These are phyloP conservation scores for Cryptococcus sp. DNA, from an alignment of 1,284 basidiomycete genomes.

Conservation along the genomic window DNA sequence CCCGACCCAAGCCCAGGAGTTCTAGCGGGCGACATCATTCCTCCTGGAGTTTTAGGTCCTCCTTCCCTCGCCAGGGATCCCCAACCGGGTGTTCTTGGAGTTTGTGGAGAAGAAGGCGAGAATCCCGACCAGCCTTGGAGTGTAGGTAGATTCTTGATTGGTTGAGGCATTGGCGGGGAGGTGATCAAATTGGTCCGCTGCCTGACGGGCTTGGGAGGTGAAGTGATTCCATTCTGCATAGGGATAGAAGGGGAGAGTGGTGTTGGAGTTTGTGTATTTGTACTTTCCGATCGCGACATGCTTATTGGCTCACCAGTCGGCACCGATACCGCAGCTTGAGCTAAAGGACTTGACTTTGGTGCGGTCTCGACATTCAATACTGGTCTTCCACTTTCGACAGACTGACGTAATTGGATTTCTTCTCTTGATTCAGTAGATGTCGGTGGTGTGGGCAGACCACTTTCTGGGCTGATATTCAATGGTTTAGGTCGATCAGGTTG, in stretches of 20 bases:
- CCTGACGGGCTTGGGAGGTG: background rate
- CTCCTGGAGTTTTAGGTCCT: conserved; percentile 27
- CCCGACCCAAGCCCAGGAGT: conserved; percentile 16
- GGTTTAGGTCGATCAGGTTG: background rate
- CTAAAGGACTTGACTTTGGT: too few species aligned
- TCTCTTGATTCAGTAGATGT: background rate
- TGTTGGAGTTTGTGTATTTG: too few species aligned
- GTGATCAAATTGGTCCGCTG: conserved; percentile 35
- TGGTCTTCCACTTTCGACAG: too few species aligned
- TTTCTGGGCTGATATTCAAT: background rate
- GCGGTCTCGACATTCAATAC: too few species aligned
- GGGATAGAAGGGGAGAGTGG: too few species aligned
- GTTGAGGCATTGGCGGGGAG: conserved; percentile 44
- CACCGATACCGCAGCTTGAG: too few species aligned
- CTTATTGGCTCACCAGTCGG: too few species aligned
- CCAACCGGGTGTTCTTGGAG: conserved; percentile 32
- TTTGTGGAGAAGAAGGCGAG: background rate
- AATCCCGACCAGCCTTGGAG: conserved; percentile 20
- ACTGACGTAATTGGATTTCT: background rate
- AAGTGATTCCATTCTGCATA: background rate
- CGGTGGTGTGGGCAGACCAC: background rate
- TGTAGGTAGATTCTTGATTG: conserved; percentile 45
- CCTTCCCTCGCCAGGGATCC: conserved; percentile 30
- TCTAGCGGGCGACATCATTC: background rate
- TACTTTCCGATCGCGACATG: too few species aligned